Conservation (phyloP, 305 asterid species). For the Fraxinus velutina region DNA sequence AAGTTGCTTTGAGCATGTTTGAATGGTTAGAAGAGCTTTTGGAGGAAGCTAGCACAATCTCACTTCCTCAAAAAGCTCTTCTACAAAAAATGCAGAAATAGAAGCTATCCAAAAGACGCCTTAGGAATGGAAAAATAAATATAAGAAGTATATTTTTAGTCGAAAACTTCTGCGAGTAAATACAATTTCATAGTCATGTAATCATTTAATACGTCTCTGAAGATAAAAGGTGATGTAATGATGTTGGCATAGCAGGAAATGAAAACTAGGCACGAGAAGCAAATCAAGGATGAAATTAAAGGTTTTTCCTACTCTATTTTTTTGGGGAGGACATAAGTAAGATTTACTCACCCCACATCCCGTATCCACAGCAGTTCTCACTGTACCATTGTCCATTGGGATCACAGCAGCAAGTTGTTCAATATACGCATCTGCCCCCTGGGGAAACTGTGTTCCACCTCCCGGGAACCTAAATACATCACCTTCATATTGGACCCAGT, state of each 20-base stretch:
- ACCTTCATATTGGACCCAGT: slow-evolving; percentile 46
- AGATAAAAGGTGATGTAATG: neutral
- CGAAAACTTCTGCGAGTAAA: neutral
- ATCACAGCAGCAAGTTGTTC: slow-evolving; percentile 43
- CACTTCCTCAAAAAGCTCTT: neutral
- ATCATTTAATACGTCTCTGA: neutral
- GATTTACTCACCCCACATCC: slow-evolving; percentile 43
- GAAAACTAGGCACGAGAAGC: neutral
- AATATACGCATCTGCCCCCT: slow-evolving; percentile 46
- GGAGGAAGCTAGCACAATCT: neutral
- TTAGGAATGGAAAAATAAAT: neutral
- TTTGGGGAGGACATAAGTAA: neutral
- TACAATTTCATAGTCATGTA: neutral
- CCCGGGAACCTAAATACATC: slow-evolving; percentile 43
- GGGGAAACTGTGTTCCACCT: slow-evolving; percentile 47
- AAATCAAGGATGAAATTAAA: neutral
- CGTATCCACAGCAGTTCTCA: slow-evolving; percentile 44
- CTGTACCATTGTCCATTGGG: slow-evolving; percentile 38
- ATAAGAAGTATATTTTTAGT: neutral
- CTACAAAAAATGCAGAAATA: neutral
- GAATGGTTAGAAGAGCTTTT: neutral
- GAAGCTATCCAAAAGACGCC: neutral
- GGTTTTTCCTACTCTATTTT: neutral
- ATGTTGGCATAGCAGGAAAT: neutral
- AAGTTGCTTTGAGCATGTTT: neutral